Conservation (phyloP, 306 rosid species). For the Cotoneaster glaucophyllus region DNA sequence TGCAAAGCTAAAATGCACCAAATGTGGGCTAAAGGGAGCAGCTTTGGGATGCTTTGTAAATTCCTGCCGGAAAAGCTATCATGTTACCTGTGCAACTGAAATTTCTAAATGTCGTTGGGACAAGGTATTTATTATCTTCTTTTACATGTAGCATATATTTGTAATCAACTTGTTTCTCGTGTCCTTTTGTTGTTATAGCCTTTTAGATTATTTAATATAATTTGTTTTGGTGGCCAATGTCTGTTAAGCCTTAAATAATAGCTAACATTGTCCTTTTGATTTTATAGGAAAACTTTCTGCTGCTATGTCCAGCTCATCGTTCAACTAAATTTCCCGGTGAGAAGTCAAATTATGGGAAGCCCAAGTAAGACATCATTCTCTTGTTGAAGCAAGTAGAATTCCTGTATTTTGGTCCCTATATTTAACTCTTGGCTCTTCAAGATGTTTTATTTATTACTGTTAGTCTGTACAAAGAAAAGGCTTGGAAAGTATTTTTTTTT, state of each 20-base stretch:
- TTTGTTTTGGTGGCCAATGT: slow-evolving; percentile 1
- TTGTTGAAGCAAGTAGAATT: not conserved
- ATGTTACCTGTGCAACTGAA: slow-evolving; percentile 76
- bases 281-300: slow-evolving; percentile 57
- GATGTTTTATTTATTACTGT: not conserved
- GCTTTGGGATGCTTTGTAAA: slow-evolving; percentile 84
- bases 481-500: not conserved
- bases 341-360: slow-evolving; percentile 38
- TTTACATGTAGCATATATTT: not conserved
- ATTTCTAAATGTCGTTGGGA: slow-evolving; percentile 73
- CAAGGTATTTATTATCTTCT: slow-evolving; percentile 25
- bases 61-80: slow-evolving; percentile 83
- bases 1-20: slow-evolving; percentile 74
- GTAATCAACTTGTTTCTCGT: not conserved
- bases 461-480: not conserved
- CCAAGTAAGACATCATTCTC: slow-evolving; percentile 17
- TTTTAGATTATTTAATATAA: not conserved
- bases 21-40: slow-evolving; percentile 80
- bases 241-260: slow-evolving; percentile 2
- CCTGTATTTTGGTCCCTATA: not conserved
- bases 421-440: not conserved
- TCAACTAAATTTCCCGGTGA: slow-evolving; percentile 60
- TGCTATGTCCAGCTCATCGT: slow-evolving; percentile 81
- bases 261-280: not conserved
- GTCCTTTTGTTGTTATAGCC: not conserved